Base-by-base conservation (phyloP, 495 filamentous ascomycete species). In the Trichoderma orchidacearum region DNA sequence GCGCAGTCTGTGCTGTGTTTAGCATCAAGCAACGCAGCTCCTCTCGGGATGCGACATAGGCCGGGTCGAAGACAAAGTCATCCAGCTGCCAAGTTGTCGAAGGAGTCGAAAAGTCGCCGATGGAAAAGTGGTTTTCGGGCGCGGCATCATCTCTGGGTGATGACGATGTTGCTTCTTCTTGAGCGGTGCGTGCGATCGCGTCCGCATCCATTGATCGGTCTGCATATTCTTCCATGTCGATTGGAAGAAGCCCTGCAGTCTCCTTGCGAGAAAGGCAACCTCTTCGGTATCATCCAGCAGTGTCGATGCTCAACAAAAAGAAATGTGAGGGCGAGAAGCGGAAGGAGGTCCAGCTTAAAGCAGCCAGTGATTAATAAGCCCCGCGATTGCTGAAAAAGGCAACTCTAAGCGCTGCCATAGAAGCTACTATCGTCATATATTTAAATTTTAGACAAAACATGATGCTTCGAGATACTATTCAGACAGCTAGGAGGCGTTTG, bases 21-120 rank as follows among this genome's bases (percentile, higher is more conserved):
- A 58, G 51, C 30, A 58, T 58, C 45, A 58, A 23, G 8, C 25
- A 53, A 17, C 56, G 56, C 45, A 58, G 15, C n/a, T 53, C 56
- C 13, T 58, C 56, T 15, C 56, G 56, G 32, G 25, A 58, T n/a
- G 29, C 45, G 6, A 50, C 30, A 35, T 58, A 58, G 11, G 45
- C 56, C 23, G 36, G 56, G 21, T 58, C 31, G 23, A 52, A 28
- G 5, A 30, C 31, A 31, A 58, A 58, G 38, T 58, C 45, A 29
- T 58, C 56, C 4, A 48, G 45, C 6, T 48, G 27, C 56, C 56
- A 51, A 25, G n/a, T 50, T 25, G 56, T 48, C 11, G 41, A 48
- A 11, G 41, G 41, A 13, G 41, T 48, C 21, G 41, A 48, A 27
- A 48, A 48, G 2, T 48, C 41, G 11, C 27, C 21, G 21, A 27